These are phyloP conservation scores for Neurospora sp. DNA, from an alignment of 495 filamentous ascomycete species.

Conservation along the genomic window DNA sequence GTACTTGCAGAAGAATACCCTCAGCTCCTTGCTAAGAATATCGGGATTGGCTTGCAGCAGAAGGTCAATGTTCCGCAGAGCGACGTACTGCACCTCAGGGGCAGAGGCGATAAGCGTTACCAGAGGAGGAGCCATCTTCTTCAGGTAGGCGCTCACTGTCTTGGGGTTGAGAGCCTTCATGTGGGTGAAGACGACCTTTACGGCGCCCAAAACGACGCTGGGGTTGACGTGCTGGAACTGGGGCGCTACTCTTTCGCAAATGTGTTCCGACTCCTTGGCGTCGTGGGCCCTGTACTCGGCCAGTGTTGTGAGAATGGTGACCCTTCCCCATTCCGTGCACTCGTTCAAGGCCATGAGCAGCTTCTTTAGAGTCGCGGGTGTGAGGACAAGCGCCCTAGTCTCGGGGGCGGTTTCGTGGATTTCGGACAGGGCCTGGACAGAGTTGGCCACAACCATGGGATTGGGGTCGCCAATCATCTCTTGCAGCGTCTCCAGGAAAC, in stretches of 20 bases:
- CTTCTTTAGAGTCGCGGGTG: slow-evolving; percentile 75
- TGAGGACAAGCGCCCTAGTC: slow-evolving; percentile 75
- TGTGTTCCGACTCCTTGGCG: slow-evolving; percentile 94
- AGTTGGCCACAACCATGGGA: slow-evolving; percentile 98
- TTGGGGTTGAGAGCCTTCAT: slow-evolving; percentile 79
- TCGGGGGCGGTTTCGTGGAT: slow-evolving; percentile 87
- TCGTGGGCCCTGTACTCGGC: slow-evolving; percentile 80
- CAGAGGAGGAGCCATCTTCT: slow-evolving; percentile 96
- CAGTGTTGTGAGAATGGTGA: slow-evolving; percentile 83
- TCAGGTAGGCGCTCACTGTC: slow-evolving; percentile 68
- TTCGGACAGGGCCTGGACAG: slow-evolving; percentile 85
- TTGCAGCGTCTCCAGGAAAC: slow-evolving; percentile 90
- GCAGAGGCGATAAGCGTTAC: slow-evolving; percentile 95
- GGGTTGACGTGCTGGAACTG: slow-evolving; percentile 99
- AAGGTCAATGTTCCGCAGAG: slow-evolving; percentile 84
- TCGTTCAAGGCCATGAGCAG: slow-evolving; percentile 95
- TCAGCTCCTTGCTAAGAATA: slow-evolving; percentile 90
- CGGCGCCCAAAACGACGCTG: slow-evolving; percentile 89
- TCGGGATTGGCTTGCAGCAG: slow-evolving; percentile 91
- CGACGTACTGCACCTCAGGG: slow-evolving; percentile 94
- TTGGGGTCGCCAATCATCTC: slow-evolving; percentile 96
- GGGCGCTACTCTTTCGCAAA: slow-evolving; percentile 89
- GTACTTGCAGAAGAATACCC: slow-evolving; percentile 99
- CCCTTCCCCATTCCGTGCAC: slow-evolving; percentile 98
- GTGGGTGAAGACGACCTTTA: slow-evolving; percentile 96